Percentiles rank a stretch among this genome's conserved stretches.
Conservation (phyloP, 805 yeast species). For the Kurtzmaniella fragi region DNA sequence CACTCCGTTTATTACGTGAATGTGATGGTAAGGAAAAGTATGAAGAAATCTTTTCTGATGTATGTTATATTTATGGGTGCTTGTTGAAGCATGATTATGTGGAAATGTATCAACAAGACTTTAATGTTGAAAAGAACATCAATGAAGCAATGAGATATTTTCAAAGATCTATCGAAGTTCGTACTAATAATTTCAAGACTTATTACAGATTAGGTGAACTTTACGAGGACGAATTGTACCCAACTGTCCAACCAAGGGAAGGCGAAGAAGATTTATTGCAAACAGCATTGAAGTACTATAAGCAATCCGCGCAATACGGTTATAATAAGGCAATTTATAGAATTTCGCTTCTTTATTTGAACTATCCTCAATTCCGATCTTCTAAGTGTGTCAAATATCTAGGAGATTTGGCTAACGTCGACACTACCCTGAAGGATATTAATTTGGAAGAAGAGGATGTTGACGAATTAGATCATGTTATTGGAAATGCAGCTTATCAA, state of each 20-base stretch:
- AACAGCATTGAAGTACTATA: slow-evolving; percentile 29
- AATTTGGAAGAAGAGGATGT: slow-evolving; percentile 30
- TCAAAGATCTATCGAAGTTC: slow-evolving; percentile 25
- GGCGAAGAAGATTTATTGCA: slow-evolving; percentile 17
- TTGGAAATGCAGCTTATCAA: slow-evolving; percentile 37
- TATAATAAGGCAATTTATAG: slow-evolving; percentile 41
- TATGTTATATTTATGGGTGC: slow-evolving; percentile 33
- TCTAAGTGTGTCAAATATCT: slow-evolving; percentile 31
- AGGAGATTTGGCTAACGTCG: slow-evolving; percentile 32
- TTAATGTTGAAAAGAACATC: slow-evolving; percentile 25
- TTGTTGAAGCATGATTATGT: slow-evolving; percentile 31
- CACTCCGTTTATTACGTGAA: slow-evolving; percentile 31
- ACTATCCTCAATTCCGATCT: slow-evolving; percentile 30
- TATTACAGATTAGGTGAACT: slow-evolving; percentile 36
- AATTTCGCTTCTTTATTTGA: slow-evolving; percentile 32
- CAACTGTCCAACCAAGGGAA: neutral
- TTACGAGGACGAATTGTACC: slow-evolving; percentile 27
- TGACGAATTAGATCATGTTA: slow-evolving; percentile 36
- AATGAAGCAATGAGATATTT: slow-evolving; percentile 25
- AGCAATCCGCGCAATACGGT: slow-evolving; percentile 36
- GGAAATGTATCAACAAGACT: slow-evolving; percentile 28
- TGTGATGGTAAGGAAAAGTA: slow-evolving; percentile 14
- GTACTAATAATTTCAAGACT: slow-evolving; percentile 28
- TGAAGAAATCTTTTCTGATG: slow-evolving; percentile 21
- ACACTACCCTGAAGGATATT: slow-evolving; percentile 26